Percentiles rank a stretch among this genome's conserved stretches.
These are phyloP conservation scores for Malus orientalis DNA, from an alignment of 306 rosid species.

Conservation along the genomic window DNA sequence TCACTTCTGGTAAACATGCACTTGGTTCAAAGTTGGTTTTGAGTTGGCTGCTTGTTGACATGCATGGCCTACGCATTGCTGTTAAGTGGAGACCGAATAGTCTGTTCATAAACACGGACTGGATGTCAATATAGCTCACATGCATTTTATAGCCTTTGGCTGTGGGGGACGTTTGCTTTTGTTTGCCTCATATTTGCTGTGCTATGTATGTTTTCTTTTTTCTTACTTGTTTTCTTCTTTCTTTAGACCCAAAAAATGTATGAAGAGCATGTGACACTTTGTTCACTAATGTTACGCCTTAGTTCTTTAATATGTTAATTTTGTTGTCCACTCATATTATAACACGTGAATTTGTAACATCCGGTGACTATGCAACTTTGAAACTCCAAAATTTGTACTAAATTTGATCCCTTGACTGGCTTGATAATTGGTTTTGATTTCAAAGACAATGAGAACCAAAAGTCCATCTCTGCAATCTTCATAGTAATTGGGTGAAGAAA, in stretches of 20 bases:
- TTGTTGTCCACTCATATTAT: too few species aligned
- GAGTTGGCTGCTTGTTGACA: background rate
- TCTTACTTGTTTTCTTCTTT: background rate
- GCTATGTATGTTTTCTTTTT: background rate
- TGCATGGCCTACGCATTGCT: background rate
- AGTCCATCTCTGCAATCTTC: background rate
- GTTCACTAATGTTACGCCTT: too few species aligned
- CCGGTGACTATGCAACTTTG: accelerated
- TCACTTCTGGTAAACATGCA: background rate
- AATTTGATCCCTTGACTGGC: too few species aligned
- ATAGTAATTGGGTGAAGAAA: background rate
- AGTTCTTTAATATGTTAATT: too few species aligned
- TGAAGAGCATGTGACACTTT: too few species aligned
- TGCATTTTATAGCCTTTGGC: background rate
- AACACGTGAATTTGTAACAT: too few species aligned
- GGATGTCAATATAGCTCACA: background rate
- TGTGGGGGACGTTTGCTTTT: background rate
- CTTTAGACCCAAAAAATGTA: background rate
- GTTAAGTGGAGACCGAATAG: slow-evolving; percentile 1
- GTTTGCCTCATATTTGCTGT: background rate
- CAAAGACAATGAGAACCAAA: background rate
- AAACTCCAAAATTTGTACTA: too few species aligned
- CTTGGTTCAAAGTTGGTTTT: background rate
- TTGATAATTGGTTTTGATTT: background rate
- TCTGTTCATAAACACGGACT: background rate